phyloP scores from a whole-genome alignment of 441 rosid genomes.

The Erodium moschatum region DNA sequence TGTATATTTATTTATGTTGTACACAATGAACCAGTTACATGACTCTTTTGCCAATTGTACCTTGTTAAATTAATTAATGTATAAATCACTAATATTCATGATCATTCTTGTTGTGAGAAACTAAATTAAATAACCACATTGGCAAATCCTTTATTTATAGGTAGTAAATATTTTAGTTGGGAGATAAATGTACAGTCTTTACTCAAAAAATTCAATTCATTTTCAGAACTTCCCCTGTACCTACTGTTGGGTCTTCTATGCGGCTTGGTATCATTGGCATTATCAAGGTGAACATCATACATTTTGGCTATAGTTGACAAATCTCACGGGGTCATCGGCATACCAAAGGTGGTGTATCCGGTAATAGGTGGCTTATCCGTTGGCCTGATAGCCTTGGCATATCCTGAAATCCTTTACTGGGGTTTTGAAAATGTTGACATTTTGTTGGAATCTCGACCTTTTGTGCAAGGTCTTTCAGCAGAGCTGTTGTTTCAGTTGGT shows the following conservation, averaged over 20 bases:
- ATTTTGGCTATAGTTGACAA: conserved; percentile 42
- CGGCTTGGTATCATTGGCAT: conserved; percentile 61
- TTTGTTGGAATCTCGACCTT: conserved; percentile 76
- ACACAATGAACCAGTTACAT: neutral
- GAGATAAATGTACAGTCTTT: conserved; percentile 8
- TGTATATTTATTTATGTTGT: neutral
- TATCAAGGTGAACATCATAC: conserved; percentile 71
- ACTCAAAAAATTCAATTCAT: conserved; percentile 18
- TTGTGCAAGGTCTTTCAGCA: conserved; percentile 68
- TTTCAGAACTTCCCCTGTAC: conserved; percentile 86
- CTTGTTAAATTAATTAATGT: neutral
- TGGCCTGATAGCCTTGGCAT: conserved; percentile 66
- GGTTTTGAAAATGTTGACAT: conserved; percentile 89
- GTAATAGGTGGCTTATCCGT: conserved; percentile 57
- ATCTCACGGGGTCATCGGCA: conserved; percentile 49
- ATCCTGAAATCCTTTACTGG: conserved; percentile 92
- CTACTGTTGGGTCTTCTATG: conserved; percentile 72
- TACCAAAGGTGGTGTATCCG: conserved; percentile 67
- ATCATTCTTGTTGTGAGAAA: neutral
- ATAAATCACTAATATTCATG: neutral
- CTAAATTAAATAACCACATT: neutral
- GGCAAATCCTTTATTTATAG: neutral
- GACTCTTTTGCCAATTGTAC: neutral
- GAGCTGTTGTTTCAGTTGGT: conserved; percentile 74
- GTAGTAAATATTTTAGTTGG: conserved; percentile 13